A percentile compares a stretch with the other conserved stretches of the same genome.
phyloP scores from a whole-genome alignment of 2,329 filamentous ascomycete species.

The Mycocentrospora acerina region DNA sequence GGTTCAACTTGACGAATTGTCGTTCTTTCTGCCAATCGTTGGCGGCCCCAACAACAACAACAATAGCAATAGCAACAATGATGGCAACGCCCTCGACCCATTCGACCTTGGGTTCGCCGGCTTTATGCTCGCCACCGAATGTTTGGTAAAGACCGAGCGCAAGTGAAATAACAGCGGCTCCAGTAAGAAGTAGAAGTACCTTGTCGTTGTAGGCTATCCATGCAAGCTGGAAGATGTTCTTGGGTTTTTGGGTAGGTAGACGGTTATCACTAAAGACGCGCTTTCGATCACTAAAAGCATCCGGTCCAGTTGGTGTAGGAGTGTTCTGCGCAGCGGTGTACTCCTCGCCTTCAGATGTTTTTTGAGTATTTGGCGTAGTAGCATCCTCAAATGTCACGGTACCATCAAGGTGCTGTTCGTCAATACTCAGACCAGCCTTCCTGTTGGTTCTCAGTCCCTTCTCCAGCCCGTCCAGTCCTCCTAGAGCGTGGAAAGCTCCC shows the following conservation, averaged over 20 bases:
- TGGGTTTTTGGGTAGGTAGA: slow-evolving; percentile 68
- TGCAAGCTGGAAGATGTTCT: slow-evolving; percentile 68
- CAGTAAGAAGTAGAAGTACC: slow-evolving; percentile 54
- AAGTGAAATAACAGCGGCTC: slow-evolving; percentile 72
- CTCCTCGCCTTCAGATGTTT: slow-evolving; percentile 18
- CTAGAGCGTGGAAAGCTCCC: slow-evolving; percentile 72
- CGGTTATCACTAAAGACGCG: slow-evolving; percentile 70
- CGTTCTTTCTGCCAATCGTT: slow-evolving; percentile 84
- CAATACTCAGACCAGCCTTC: slow-evolving; percentile 66
- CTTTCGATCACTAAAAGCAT: slow-evolving; percentile 62
- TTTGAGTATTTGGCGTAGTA: slow-evolving; percentile 30
- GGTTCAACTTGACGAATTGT: slow-evolving; percentile 77
- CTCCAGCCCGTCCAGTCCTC: slow-evolving; percentile 71
- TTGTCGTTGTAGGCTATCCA: slow-evolving; percentile 87
- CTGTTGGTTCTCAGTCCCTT: slow-evolving; percentile 70
- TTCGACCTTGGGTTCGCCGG: slow-evolving; percentile 60
- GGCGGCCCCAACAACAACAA: slow-evolving; percentile 73
- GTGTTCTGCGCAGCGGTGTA: slow-evolving; percentile 15
- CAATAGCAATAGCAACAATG: slow-evolving; percentile 72
- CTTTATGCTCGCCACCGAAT: slow-evolving; percentile 58
- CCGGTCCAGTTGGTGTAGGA: slow-evolving; percentile 25
- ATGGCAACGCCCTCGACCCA: slow-evolving; percentile 85
- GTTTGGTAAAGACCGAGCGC: slow-evolving; percentile 75
- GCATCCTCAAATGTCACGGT: slow-evolving; percentile 69
- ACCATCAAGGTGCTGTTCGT: slow-evolving; percentile 67